Conservation (phyloP, 148 eudicot genomes). For the Mesembryanthemum crystallinum region DNA sequence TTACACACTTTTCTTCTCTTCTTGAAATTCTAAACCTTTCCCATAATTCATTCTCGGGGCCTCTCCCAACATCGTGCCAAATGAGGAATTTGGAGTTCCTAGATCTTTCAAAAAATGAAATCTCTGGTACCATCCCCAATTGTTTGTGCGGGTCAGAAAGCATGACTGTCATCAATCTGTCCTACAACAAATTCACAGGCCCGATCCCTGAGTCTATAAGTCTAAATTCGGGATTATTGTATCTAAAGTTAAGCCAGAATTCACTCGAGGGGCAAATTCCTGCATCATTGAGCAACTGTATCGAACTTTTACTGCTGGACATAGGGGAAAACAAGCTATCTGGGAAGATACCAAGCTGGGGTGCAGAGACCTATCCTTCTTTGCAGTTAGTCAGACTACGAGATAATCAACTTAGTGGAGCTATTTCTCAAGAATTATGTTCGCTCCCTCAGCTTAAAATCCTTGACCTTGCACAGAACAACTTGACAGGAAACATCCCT, state of each 20-base stretch:
- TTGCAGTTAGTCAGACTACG: constrained; percentile 27
- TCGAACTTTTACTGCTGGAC: constrained; percentile 22
- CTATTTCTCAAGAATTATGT: constrained; percentile 35
- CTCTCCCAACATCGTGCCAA: constrained; percentile 10
- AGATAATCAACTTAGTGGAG: constrained; percentile 29
- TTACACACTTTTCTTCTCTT: background rate
- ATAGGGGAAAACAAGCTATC: constrained; percentile 39
- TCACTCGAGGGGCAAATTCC: constrained; percentile 34
- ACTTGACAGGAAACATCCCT: constrained; percentile 39
- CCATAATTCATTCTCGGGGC: constrained; percentile 15
- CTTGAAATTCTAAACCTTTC: constrained; percentile 20
- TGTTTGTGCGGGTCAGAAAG: constrained; percentile 6
- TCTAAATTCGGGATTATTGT: background rate
- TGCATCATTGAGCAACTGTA: background rate
- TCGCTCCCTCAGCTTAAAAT: constrained; percentile 24
- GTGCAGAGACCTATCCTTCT: background rate
- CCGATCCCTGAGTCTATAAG: constrained; percentile 27
- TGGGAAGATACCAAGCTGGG: constrained; percentile 29
- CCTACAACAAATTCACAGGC: constrained; percentile 37
- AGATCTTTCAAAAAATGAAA: constrained; percentile 3
- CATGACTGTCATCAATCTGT: constrained; percentile 13
- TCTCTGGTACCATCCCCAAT: constrained; percentile 34
- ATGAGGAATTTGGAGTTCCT: background rate
- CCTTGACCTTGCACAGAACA: constrained; percentile 38
- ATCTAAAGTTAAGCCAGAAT: constrained; percentile 32